A percentile compares a stretch with the other conserved stretches of the same genome.
phyloP scores from a whole-genome alignment of 2,329 filamentous ascomycete genomes.

The Scedosporium boydii region DNA sequence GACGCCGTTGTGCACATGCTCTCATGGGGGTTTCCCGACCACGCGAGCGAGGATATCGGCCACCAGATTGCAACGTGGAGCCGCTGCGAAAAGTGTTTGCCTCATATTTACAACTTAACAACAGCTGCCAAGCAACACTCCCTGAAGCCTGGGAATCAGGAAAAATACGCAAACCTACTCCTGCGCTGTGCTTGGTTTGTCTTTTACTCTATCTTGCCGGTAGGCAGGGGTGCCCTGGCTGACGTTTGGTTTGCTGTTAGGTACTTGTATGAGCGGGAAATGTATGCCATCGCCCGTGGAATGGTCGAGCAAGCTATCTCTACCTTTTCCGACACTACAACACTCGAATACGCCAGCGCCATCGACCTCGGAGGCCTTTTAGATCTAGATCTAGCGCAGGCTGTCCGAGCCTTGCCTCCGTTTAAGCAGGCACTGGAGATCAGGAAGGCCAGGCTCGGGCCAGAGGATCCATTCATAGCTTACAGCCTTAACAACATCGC shows the following conservation, averaged over 20 bases:
- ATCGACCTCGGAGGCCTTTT: slow-evolving; percentile 21
- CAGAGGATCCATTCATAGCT: slow-evolving; percentile 18
- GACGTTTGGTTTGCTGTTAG: slow-evolving; percentile 8
- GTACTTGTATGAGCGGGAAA: slow-evolving; percentile 23
- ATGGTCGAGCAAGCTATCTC: slow-evolving; percentile 16
- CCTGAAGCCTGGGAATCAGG: slow-evolving; percentile 4
- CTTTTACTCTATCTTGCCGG: not conserved
- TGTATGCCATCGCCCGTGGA: slow-evolving; percentile 14
- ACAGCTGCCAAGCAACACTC: slow-evolving; percentile 12
- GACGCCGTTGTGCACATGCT: slow-evolving; percentile 14
- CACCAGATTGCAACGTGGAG: slow-evolving; percentile 18
- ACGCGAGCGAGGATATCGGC: slow-evolving; percentile 15
- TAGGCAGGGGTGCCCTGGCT: no score
- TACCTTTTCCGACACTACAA: slow-evolving; percentile 15
- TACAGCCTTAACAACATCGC: slow-evolving; percentile 22
- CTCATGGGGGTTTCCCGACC: slow-evolving; percentile 17
- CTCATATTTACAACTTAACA: slow-evolving; percentile 18
- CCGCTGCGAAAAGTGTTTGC: slow-evolving; percentile 18
- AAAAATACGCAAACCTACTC: slow-evolving; percentile 16
- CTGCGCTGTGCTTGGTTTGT: slow-evolving; percentile 15
- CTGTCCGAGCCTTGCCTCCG: slow-evolving; percentile 13
- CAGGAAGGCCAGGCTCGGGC: slow-evolving; percentile 12
- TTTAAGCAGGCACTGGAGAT: slow-evolving; percentile 17
- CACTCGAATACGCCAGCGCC: slow-evolving; percentile 18
- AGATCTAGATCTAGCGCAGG: slow-evolving; percentile 18